Conservation (phyloP, 164 flowering plant genomes). For the Houttuynia cordata region DNA sequence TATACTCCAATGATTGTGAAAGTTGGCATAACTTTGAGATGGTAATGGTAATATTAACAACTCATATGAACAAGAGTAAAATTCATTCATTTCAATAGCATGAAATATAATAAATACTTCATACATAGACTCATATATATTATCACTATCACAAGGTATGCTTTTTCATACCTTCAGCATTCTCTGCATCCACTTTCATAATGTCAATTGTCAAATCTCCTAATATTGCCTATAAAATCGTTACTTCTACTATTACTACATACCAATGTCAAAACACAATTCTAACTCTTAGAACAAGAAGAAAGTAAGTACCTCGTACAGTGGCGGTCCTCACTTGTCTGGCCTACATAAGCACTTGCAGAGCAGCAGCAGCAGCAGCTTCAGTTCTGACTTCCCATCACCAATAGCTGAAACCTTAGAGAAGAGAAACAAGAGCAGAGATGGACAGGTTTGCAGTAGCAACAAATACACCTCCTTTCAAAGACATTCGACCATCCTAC, state of each 20-base stretch:
- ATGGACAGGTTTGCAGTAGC: conserved; percentile 11
- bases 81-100: too few species aligned
- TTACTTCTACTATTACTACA: neutral
- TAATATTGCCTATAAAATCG: neutral
- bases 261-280: neutral
- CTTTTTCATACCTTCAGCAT: too few species aligned
- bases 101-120: too few species aligned
- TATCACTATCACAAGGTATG: too few species aligned
- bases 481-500: conserved; percentile 2
- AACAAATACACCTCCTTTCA: neutral
- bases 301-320: neutral
- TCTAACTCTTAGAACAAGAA: neutral
- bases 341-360: neutral
- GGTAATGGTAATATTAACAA: too few species aligned
- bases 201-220: neutral
- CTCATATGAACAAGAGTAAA: too few species aligned
- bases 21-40: too few species aligned
- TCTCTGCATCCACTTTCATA: too few species aligned
- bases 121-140: too few species aligned
- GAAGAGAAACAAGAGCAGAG: neutral
- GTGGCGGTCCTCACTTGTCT: neutral
- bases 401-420: neutral
- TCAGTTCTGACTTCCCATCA: neutral
- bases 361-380: neutral
- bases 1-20: too few species aligned